Evolutionary conservation across 176 grass and related monocot genomes (phyloP).

Genomic region (Areca catechu): DNA sequence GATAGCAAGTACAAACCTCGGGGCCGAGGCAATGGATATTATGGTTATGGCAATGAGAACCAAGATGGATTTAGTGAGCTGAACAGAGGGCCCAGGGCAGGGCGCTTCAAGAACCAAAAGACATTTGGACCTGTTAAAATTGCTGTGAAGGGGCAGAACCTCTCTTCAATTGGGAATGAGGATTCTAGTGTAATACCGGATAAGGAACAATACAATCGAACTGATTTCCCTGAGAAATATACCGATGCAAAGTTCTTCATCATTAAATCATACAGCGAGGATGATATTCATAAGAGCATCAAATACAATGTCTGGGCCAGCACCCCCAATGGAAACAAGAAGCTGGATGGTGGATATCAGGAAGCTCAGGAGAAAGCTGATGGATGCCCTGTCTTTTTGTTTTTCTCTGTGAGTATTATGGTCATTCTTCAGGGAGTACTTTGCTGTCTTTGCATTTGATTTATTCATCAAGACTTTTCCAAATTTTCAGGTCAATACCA

Average conservation of each 20-base stretch:
- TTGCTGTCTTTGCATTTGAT: not conserved
- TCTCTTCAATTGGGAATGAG: slow-evolving; percentile 52
- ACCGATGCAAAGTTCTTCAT: slow-evolving; percentile 82
- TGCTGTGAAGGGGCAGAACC: slow-evolving; percentile 61
- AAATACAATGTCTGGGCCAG: slow-evolving; percentile 94
- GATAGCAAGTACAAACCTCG: slow-evolving; percentile 75
- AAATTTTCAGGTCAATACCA: slow-evolving; percentile 65
- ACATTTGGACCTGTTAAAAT: slow-evolving; percentile 54
- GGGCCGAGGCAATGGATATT: slow-evolving; percentile 38
- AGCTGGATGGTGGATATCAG: slow-evolving; percentile 70
- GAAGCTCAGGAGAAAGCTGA: slow-evolving; percentile 68
- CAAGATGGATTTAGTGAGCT: slow-evolving; percentile 77
- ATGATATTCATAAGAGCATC: slow-evolving; percentile 97
- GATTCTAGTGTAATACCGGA: slow-evolving; percentile 31
- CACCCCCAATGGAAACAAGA: slow-evolving; percentile 98
- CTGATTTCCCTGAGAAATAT: slow-evolving; percentile 53
- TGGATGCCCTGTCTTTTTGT: slow-evolving; percentile 77
- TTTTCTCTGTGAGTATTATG: slow-evolving; percentile 74
- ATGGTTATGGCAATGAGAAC: slow-evolving; percentile 66
- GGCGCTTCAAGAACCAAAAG: slow-evolving; percentile 68
- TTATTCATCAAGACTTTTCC: not conserved
- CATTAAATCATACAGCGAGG: slow-evolving; percentile 94
- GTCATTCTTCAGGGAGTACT: not conserved
- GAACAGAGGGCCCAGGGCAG: slow-evolving; percentile 83
- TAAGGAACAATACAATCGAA: slow-evolving; percentile 56